Evolutionary conservation across 1,284 basidiomycete species (phyloP), one percentile per base, ranked within the genome.

Genomic region (Apiotrichum brassicae): DNA sequence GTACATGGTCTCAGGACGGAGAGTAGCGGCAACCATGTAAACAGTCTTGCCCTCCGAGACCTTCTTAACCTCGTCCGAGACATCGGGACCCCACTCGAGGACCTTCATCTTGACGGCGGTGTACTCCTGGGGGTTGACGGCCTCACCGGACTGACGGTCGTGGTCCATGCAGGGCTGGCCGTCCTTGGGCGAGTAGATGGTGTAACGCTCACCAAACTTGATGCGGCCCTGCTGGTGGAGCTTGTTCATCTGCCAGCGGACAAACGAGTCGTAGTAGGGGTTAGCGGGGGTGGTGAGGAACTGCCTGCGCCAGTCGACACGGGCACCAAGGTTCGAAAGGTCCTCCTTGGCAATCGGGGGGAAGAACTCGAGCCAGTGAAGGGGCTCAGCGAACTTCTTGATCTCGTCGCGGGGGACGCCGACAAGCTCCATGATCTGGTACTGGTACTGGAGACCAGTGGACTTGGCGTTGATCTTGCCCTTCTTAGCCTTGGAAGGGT

Each of bases 161-260:
- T 99, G 95, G 76, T 99, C 95, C 95, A 99, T 98, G 71, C 95
- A 98, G 1, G 95, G 94, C 71, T 98, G 95, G 9, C 91, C 92
- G 65, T 99, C 95, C 74, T 97, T 97, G n/a, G 91, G 91, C 62
- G 89, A 94, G 79, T 95, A 98, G 70, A 99, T 91, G 35, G 95
- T 99, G 75, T 97, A 95, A 39, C 95, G 85, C 76, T 97, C 89
- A 46, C 95, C 95, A 67, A 97, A 99, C 76, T 95, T 94, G 78
- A 97, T 88, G 74, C 91, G 91, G 32, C 86, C 84, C 48, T 89
- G 77, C 38, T 77, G 78, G 75, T 88, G 81, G 13, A 98, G 81
- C 72, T 90, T 92, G 79, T 94, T 97, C 75, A 92, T 85, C 73
- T 99, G 95, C 95, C 95, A 99, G 46, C 93, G 85, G 38, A 98